Conservation (phyloP, 2,329 filamentous ascomycete genomes). For the Ceratocystis destructans region DNA sequence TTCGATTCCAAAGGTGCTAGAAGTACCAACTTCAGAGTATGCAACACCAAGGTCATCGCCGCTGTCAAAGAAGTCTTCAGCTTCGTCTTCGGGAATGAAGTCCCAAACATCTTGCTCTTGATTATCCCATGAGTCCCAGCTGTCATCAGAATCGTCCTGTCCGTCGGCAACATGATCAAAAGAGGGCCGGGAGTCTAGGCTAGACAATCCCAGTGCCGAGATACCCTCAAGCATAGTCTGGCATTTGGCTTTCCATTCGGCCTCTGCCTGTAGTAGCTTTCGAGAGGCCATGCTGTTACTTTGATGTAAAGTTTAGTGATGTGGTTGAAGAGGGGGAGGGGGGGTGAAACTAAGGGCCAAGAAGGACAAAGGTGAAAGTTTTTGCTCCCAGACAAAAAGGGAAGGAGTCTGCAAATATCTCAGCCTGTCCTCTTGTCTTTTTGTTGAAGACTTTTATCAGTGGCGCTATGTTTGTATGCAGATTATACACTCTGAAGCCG, state of each 20-base stretch:
- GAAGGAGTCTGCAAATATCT: background rate
- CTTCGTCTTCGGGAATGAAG: slow-evolving; percentile 63
- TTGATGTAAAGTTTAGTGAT: background rate
- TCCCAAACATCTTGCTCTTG: slow-evolving; percentile 83
- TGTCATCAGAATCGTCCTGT: slow-evolving; percentile 39
- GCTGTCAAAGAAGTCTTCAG: slow-evolving; percentile 38
- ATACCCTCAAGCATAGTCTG: slow-evolving; percentile 76
- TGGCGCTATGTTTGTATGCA: background rate
- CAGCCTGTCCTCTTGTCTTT: background rate
- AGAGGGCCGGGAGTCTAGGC: slow-evolving; percentile 26
- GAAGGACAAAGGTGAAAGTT: background rate
- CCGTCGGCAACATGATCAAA: slow-evolving; percentile 26
- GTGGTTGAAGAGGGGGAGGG: background rate
- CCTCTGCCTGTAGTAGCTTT: slow-evolving; percentile 1
- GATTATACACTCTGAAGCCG: background rate
- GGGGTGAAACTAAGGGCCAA: background rate
- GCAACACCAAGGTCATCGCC: slow-evolving; percentile 26
- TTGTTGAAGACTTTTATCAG: background rate
- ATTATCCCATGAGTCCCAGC: slow-evolving; percentile 41
- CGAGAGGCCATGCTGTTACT: slow-evolving; percentile 7
- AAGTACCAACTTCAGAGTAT: slow-evolving; percentile 22
- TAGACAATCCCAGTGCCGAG: slow-evolving; percentile 49
- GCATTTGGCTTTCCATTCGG: slow-evolving; percentile 71
- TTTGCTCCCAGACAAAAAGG: background rate
- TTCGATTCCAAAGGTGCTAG: slow-evolving; percentile 37